phyloP scores from a whole-genome alignment of 495 filamentous ascomycete genomes.

The Penicillium tannophilum region DNA sequence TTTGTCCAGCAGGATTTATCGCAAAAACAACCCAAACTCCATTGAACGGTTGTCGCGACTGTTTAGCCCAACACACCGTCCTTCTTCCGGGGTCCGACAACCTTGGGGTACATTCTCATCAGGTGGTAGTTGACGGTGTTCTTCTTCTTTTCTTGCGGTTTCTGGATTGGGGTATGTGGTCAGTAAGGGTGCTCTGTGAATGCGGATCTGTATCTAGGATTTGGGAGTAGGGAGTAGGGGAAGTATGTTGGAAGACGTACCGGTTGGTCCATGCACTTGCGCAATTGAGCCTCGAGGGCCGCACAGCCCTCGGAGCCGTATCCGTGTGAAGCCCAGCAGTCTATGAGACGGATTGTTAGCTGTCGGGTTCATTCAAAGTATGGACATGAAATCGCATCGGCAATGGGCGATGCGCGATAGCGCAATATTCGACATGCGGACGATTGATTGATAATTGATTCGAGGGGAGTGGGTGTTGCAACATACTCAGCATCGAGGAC shows the following conservation, averaged over 20 bases:
- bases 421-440: not conserved
- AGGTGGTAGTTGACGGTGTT: constrained; percentile 97
- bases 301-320: constrained; percentile 72
- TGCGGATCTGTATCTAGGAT: not conserved
- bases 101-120: constrained; percentile 78
- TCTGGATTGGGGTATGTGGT: constrained; percentile 44
- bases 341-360: constrained; percentile 44
- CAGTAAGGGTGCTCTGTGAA: constrained; percentile 11
- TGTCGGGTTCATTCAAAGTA: not conserved
- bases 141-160: constrained; percentile 63
- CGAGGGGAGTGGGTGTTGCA: not conserved
- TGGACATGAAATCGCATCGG: not conserved
- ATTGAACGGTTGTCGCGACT: constrained; percentile 6
- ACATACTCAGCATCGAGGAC: constrained; percentile 86
- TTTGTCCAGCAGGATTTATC: not conserved
- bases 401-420: not conserved
- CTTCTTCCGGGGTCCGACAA: constrained; percentile 73
- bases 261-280: constrained; percentile 90
- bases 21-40: constrained; percentile 28
- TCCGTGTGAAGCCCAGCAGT: constrained; percentile 93
- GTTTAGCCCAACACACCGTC: constrained; percentile 48
- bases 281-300: constrained; percentile 77
- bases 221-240: not conserved
- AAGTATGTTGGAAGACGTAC: constrained; percentile 39
- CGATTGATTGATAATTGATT: no score